Percentiles rank a stretch among this genome's conserved stretches.
phyloP scores from a whole-genome alignment of 1,139 yeast species.

The Suhomyces terraborum region DNA sequence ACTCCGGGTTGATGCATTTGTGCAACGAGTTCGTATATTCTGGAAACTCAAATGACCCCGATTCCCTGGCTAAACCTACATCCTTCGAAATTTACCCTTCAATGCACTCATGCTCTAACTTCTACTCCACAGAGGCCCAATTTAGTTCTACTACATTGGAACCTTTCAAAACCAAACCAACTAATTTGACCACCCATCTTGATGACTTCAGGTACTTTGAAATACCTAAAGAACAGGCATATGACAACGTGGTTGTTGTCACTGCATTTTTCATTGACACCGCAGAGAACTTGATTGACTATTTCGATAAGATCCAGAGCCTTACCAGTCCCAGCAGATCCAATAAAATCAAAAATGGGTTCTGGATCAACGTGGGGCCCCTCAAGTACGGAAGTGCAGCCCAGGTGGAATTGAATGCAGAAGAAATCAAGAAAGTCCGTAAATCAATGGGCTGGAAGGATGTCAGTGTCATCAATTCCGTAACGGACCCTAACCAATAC shows the following conservation, averaged over 20 bases:
- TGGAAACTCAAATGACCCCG: conserved; percentile 44
- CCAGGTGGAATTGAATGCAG: conserved; percentile 66
- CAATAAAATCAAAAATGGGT: conserved; percentile 39
- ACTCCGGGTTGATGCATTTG: conserved; percentile 68
- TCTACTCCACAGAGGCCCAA: conserved; percentile 53
- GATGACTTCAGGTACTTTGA: conserved; percentile 67
- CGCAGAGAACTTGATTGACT: conserved; percentile 77
- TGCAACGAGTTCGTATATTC: conserved; percentile 59
- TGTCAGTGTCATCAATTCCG: conserved; percentile 36
- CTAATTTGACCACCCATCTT: conserved; percentile 50
- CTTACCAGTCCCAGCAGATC: conserved; percentile 40
- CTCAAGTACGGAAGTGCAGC: conserved; percentile 89
- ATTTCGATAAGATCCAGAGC: conserved; percentile 60
- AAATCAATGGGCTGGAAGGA: conserved; percentile 66
- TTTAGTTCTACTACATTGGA: conserved; percentile 46
- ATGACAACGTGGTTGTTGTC: conserved; percentile 58
- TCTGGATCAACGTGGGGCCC: conserved; percentile 87
- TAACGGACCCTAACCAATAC: conserved; percentile 26
- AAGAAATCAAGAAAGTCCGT: conserved; percentile 60
- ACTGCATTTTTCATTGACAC: conserved; percentile 84
- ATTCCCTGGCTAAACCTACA: conserved; percentile 75
- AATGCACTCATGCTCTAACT: conserved; percentile 75
- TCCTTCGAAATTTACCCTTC: conserved; percentile 55
- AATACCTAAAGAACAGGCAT: conserved; percentile 27
- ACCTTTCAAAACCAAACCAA: conserved; percentile 38